These are phyloP conservation scores for Agrocybe pediades DNA, from an alignment of 768 basidiomycete species.

Conservation along the genomic window DNA sequence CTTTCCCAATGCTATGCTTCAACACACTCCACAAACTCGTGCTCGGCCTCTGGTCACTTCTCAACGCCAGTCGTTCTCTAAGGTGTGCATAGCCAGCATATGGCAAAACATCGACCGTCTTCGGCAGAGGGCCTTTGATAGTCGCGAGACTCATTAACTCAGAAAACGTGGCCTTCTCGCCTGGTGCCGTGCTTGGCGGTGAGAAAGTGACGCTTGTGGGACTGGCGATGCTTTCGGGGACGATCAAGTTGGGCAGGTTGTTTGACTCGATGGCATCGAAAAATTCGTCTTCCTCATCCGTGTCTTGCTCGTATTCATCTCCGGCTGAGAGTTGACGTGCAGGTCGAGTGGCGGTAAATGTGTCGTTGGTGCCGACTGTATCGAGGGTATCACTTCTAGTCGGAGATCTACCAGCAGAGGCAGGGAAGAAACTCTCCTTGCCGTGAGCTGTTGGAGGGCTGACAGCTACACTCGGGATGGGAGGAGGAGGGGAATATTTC, in stretches of 20 bases:
- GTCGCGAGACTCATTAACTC: conserved; percentile 1
- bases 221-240: conserved; percentile 63
- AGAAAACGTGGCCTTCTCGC: not conserved
- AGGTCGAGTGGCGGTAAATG: not conserved
- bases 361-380: not conserved
- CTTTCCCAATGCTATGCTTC: conserved; percentile 95
- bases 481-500: conserved; percentile 7
- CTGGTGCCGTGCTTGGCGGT: not conserved
- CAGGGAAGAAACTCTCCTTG: not conserved
- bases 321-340: not conserved
- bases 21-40: conserved; percentile 94
- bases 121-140: conserved; percentile 9
- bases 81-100: conserved; percentile 74
- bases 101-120: conserved; percentile 31
- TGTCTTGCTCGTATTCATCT: conserved; percentile 36
- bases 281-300: conserved; percentile 93
- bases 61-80: conserved; percentile 60
- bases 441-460: conserved; percentile 2
- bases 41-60: conserved; percentile 75
- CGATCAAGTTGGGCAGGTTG: conserved; percentile 72
- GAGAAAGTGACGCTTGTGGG: conserved; percentile 30
- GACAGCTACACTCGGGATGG: conserved; percentile 2
- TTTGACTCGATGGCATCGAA: conserved; percentile 94
- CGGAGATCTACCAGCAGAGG: conserved; percentile 1
- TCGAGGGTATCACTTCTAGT: conserved; percentile 6